A percentile compares a stretch with the other conserved stretches of the same genome.
These are phyloP conservation scores for Aspergillus japonicus DNA, from an alignment of 2,329 filamentous ascomycete species.

Conservation along the genomic window DNA sequence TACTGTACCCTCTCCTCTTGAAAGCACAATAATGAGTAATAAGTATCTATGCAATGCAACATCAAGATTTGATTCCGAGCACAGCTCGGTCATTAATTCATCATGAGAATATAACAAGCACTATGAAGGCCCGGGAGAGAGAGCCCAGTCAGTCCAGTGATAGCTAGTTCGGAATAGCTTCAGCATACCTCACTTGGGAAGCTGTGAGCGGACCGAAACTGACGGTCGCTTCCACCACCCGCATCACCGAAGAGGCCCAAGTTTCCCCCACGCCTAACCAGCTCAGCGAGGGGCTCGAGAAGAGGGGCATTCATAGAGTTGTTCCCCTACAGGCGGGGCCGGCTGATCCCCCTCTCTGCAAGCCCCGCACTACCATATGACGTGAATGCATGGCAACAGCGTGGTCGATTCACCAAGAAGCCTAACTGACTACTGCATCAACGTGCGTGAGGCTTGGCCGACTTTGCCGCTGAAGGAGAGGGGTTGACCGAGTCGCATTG, in stretches of 20 bases:
- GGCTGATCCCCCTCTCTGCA: conserved; percentile 2
- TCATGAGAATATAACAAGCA: too few relatives aligned
- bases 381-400: conserved; percentile 3
- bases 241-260: neutral
- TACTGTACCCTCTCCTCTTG: too few relatives aligned
- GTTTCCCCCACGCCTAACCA: neutral
- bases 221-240: neutral
- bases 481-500: neutral
- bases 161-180: neutral
- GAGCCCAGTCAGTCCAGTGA: neutral
- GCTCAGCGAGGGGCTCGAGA: neutral
- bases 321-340: neutral
- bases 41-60: too few relatives aligned
- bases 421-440: neutral
- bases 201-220: neutral
- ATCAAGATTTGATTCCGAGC: too few relatives aligned
- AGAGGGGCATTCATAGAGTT: neutral
- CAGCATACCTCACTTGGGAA: neutral
- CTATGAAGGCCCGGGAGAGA: neutral
- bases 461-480: neutral
- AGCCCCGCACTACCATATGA: conserved; percentile 10
- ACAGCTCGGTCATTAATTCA: too few relatives aligned
- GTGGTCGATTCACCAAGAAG: neutral
- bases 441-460: conserved; percentile 1
- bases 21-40: too few relatives aligned